phyloP scores from a whole-genome alignment of 768 basidiomycete species.

The Lyophyllum atratum region DNA sequence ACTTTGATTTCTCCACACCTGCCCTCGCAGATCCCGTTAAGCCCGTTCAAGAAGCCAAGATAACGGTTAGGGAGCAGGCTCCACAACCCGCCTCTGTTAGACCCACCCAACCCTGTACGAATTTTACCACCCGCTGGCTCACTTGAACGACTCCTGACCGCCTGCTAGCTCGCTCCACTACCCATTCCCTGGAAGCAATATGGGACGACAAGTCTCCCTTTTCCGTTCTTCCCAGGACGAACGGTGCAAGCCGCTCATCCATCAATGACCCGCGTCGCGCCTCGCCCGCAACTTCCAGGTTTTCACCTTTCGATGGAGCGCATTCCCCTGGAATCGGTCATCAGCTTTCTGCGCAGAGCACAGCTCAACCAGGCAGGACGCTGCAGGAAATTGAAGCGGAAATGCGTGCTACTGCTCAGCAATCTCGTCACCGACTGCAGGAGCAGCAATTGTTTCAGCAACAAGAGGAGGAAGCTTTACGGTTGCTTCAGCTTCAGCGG shows the following conservation, averaged over 20 bases:
- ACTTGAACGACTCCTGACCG: conserved; percentile 12
- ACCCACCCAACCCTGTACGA: conserved; percentile 29
- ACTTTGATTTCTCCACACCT: conserved; percentile 82
- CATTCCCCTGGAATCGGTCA: conserved; percentile 27
- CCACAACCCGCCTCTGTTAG: conserved; percentile 17
- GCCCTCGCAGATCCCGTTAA: conserved; percentile 33
- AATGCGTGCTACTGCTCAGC: conserved; percentile 67
- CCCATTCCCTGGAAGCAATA: conserved; percentile 66
- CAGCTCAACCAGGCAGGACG: conserved; percentile 50
- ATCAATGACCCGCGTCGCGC: conserved; percentile 34
- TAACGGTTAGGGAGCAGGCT: conserved; percentile 23
- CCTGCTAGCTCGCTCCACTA: conserved; percentile 36
- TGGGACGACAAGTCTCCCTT: conserved; percentile 84
- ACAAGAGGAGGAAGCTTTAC: conserved; percentile 37
- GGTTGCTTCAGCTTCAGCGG: conserved; percentile 32
- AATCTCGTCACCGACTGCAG: conserved; percentile 30
- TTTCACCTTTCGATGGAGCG: conserved; percentile 38
- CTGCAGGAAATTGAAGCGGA: conserved; percentile 85
- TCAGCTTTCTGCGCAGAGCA: conserved; percentile 33
- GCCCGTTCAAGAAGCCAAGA: conserved; percentile 21
- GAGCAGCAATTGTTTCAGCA: conserved; percentile 43
- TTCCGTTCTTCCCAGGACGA: conserved; percentile 61
- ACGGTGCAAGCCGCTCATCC: conserved; percentile 46
- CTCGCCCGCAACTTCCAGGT: conserved; percentile 34
- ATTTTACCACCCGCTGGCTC: conserved; percentile 8